Base-by-base conservation (phyloP, 2,329 filamentous ascomycete genomes). In the Aureobasidium leucospermi region DNA sequence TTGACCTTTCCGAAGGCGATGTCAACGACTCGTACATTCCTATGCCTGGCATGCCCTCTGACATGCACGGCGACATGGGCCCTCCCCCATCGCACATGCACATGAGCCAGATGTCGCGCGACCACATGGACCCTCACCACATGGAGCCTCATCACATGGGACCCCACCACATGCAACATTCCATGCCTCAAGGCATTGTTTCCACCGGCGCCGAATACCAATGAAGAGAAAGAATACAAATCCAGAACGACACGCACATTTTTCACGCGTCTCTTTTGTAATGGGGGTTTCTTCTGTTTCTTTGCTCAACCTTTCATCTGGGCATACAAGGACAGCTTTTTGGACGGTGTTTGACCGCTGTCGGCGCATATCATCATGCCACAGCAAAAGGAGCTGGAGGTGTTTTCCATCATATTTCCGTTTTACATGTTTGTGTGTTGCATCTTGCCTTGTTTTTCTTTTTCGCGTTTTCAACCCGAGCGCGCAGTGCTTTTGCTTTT, bases 1-100 rank as follows among this genome's bases (percentile, higher is more conserved):
- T 93, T 59, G 87, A 88, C 56, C 87, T 89, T 41, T 82, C 92
- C 31, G 60, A 60, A 29, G 58, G 66, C 32, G 58, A 57, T n/a
- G 60, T 62, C 23, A 60, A 65, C 31, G 60, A 65, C 47, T 62
- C 65, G 11, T 71, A 67, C 61, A 66, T 69, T 28, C 61, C 66
- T 39, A 65, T 70, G 31, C 39, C 62, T 28, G 55, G 46, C 41
- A 61, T 61, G 49, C 38, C 47, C 4, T 34, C 56, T n/a, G 36
- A 46, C 10, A 52, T 52, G 43, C 48, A 59, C 31, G 48, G 43
- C 32, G 46, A 45, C 6, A 59, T 45, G 47, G 46, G 41, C 8
- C 59, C 42, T 52, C 51, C 72, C 64, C 68, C 69, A 1, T 67
- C 69, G 8, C 69, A 72, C 38, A 65, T 71, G 49, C 66, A 70